Percentiles rank a stretch among this genome's conserved stretches.
Conservation (phyloP, 2,329 filamentous ascomycete genomes). For the Cryoendolithus antarcticus region DNA sequence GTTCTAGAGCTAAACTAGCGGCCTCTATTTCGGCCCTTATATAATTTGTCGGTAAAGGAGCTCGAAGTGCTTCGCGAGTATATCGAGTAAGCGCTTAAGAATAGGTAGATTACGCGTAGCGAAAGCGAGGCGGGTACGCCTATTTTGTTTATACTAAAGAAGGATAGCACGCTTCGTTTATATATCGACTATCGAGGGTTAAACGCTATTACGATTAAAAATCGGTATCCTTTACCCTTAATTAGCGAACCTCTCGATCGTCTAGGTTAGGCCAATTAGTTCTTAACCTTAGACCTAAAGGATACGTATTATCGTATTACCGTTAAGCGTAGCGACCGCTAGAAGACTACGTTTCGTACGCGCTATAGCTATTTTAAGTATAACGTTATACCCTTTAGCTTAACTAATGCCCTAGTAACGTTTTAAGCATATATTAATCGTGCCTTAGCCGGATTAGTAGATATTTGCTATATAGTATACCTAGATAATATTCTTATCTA, state of each 20-base stretch:
- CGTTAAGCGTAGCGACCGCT: conserved; percentile 13
- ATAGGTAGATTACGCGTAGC: no score
- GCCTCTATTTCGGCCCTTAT: background rate
- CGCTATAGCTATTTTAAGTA: conserved; percentile 15
- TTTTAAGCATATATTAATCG: conserved; percentile 18
- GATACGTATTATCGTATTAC: conserved; percentile 13
- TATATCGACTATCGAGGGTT: conserved; percentile 20
- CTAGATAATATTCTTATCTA: conserved; percentile 21
- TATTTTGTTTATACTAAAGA: conserved; percentile 11
- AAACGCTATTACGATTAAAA: conserved; percentile 22
- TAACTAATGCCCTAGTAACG: conserved; percentile 8
- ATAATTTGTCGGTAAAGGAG: background rate
- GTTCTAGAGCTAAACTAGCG: no score
- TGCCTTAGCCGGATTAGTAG: conserved; percentile 3
- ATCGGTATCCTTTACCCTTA: conserved; percentile 15
- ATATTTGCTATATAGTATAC: conserved; percentile 12
- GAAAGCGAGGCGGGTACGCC: conserved; percentile 4
- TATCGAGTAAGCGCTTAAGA: background rate
- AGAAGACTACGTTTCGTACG: conserved; percentile 12
- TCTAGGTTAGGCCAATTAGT: conserved; percentile 6
- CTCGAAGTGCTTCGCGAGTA: background rate
- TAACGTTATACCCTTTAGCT: conserved; percentile 12
- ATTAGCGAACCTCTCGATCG: conserved; percentile 15
- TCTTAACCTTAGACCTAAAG: conserved; percentile 15
- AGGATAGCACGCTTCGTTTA: conserved; percentile 9